These are phyloP conservation scores for Epichloe sp. DNA, from an alignment of 2,329 filamentous ascomycete species.

Conservation along the genomic window DNA sequence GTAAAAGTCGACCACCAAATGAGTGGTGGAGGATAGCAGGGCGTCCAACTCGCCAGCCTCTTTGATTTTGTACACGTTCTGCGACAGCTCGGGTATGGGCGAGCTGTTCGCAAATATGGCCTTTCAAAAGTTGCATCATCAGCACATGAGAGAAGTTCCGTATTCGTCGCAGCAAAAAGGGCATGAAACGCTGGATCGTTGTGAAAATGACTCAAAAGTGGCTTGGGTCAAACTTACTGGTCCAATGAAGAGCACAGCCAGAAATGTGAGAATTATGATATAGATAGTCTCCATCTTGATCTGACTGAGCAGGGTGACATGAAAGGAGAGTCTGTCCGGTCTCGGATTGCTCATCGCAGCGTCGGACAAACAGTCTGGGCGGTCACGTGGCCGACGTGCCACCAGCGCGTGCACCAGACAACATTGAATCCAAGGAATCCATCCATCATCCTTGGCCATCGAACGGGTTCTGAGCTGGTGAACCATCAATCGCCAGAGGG, in stretches of 20 bases:
- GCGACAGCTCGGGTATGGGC: slow-evolving; percentile 27
- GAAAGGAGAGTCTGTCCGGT: not conserved
- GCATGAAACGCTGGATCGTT: not conserved
- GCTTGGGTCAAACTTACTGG: not conserved
- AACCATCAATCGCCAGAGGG: not conserved
- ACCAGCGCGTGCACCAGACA: too few relatives aligned
- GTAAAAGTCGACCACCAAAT: slow-evolving; percentile 35
- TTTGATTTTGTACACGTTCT: slow-evolving; percentile 22
- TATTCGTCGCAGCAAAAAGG: not conserved
- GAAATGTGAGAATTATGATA: not conserved
- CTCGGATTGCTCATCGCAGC: too few relatives aligned
- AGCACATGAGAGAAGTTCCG: not conserved
- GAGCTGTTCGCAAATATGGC: slow-evolving; percentile 1
- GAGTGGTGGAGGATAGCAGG: slow-evolving; percentile 25
- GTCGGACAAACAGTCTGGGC: too few relatives aligned
- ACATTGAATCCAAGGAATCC: too few relatives aligned
- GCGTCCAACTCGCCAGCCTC: slow-evolving; percentile 19
- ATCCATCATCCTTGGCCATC: too few relatives aligned
- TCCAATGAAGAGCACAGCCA: not conserved
- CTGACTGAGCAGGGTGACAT: not conserved
- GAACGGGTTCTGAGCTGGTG: too few relatives aligned
- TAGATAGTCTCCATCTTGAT: not conserved
- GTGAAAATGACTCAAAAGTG: not conserved
- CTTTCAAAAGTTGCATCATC: not conserved
- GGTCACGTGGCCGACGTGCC: too few relatives aligned